A percentile compares a stretch with the other conserved stretches of the same genome.
Evolutionary conservation across 306 rosid genomes (phyloP).

Genomic region (Parietaria judaica): DNA sequence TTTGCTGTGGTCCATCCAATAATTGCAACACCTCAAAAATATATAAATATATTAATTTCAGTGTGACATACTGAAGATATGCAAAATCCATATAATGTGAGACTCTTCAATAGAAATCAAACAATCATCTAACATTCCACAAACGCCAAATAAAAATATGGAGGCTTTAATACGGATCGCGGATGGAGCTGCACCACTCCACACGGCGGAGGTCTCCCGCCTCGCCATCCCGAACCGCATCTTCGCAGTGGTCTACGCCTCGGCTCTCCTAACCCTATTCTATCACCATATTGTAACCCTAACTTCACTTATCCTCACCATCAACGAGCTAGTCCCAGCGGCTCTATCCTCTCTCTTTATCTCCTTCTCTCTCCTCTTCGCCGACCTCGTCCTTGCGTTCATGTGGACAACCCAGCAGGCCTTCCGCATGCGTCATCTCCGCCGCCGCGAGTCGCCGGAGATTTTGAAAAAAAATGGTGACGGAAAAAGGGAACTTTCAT

Average conservation of each 20-base stretch:
- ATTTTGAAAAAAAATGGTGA: conserved; percentile 1
- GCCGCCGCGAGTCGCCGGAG: conserved; percentile 22
- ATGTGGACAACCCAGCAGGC: conserved; percentile 19
- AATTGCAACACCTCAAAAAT: no score
- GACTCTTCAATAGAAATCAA: no score
- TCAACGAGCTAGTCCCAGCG: not conserved
- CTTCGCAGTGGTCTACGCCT: conserved; percentile 17
- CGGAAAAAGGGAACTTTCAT: not conserved
- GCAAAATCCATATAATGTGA: no score
- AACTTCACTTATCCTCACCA: not conserved
- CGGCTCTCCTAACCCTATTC: conserved; percentile 21
- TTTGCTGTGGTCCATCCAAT: no score
- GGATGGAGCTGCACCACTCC: conserved; percentile 11
- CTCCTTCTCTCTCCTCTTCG: conserved; percentile 22
- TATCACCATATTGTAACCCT: conserved; percentile 15
- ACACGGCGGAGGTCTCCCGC: conserved; percentile 9
- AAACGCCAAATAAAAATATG: not conserved
- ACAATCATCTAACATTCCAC: not conserved
- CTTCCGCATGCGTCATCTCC: conserved; percentile 21
- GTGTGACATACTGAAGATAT: no score
- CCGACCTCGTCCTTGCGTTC: conserved; percentile 28
- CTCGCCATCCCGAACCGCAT: conserved; percentile 19
- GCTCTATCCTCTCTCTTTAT: conserved; percentile 14
- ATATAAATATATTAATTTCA: no score
- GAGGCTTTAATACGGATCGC: not conserved